Percentiles rank a stretch among this genome's conserved stretches.
These are phyloP conservation scores for Vitis labrusca DNA, from an alignment of 164 flowering plant species.

Conservation along the genomic window DNA sequence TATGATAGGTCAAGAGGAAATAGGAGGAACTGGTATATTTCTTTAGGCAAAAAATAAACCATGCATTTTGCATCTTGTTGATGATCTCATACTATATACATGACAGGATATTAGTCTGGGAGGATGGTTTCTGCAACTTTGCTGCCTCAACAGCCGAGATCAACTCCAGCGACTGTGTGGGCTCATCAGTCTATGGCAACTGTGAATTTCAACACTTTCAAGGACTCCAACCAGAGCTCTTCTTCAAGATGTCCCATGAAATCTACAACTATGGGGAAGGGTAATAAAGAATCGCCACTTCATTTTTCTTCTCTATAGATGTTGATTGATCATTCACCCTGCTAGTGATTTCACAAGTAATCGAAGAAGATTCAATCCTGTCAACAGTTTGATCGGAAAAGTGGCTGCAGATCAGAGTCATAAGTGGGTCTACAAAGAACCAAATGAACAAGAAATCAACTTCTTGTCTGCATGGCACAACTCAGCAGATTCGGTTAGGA, in stretches of 20 bases:
- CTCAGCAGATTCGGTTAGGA: conserved; percentile 77
- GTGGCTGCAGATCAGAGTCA: conserved; percentile 96
- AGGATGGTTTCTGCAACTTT: conserved; percentile 98
- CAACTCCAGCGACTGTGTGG: conserved; percentile 36
- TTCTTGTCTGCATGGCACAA: conserved; percentile 94
- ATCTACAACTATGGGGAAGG: conserved; percentile 99
- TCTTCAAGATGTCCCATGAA: conserved; percentile 99
- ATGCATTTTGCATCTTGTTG: background rate
- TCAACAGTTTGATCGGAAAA: conserved; percentile 83
- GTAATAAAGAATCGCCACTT: conserved; percentile 26
- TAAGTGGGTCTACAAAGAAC: conserved; percentile 85
- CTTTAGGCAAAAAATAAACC: background rate
- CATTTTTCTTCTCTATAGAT: background rate
- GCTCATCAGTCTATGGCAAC: conserved; percentile 46
- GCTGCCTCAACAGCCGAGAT: conserved; percentile 64
- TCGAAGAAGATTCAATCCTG: background rate
- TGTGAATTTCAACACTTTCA: conserved; percentile 60
- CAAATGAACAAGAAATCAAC: conserved; percentile 83
- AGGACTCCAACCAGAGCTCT: conserved; percentile 91
- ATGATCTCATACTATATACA: background rate
- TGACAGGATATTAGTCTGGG: conserved; percentile 92
- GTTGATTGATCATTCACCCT: background rate
- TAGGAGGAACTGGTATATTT: conserved; percentile 87
- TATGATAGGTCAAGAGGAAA: conserved; percentile 94
- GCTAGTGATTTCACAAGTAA: background rate